Base-by-base conservation (phyloP, 140 eudicot species). In the Stevia rebaudiana region DNA sequence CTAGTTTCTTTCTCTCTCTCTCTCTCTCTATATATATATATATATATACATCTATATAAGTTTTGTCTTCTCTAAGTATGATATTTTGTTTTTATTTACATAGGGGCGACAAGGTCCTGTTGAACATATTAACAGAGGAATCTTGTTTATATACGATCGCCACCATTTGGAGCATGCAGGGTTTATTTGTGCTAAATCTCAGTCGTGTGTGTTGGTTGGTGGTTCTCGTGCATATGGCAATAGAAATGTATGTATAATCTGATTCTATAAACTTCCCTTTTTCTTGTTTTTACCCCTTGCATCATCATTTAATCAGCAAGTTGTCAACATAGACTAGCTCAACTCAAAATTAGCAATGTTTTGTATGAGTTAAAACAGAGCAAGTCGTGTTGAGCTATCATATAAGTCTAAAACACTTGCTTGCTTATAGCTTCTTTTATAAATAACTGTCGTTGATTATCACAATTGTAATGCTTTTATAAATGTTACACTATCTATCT, bases 101-200 rank as follows among this genome's bases (percentile, higher is more conserved):
- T 68, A 91, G 98, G 98, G 98, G 48, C 83, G 86, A 43, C 96
- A 92, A 81, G 98, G 98, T 49, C 95, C 98, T 11, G 91, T 92
- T 35, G 95, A 92, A 55, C 96, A 92, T 70, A 81, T 92, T 9
- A 83, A 55, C 68, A 81, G 74, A 63, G 95, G 96, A 55, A 62
- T 85, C 39, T 64, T 92, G 47, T 85, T 92, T 68, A 78, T 92
- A 57, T 83, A 68, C 68, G 98, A 92, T 63, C 89, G 98, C n/a
- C 98, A 92, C 62, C 95, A 92, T 76, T 85, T 88, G 49, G 98
- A 92, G 86, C 98, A 92, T 70, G 98, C 98, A 46, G 96, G 96
- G 41, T 92, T 79, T 67, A 85, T 92, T 33, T 88, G 96, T 81
- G 96, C 88, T 12, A 88, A 88, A 48, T 78, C 98, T 16, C 89